Evolutionary conservation across 2,329 filamentous ascomycete genomes (phyloP), one percentile per base, ranked within the genome.

Genomic region (Monilinia fructicola): DNA sequence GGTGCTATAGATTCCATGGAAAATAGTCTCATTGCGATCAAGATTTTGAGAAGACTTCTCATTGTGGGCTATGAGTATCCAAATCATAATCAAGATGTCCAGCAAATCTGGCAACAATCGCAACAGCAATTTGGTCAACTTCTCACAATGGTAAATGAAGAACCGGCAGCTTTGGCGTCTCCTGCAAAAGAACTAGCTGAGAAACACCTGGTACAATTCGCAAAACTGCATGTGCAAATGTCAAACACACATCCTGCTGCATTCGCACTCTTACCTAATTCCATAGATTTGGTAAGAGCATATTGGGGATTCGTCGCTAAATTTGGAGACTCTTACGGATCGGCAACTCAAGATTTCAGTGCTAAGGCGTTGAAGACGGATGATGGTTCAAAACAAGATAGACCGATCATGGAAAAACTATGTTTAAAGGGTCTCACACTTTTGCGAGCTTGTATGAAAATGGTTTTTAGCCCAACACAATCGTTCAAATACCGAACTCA

Each of bases 221-320:
- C 93, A 4, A 99, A 98, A 78, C 81, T 99, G 3, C 95, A 98
- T 76, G 83, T 96, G 50, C 89, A 92, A 66, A 94, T 98, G 89
- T 87, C 92, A 1, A 86, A 87, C 60, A 80, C 83, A 6, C 93
- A 97, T 76, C 88, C 93, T 1, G 88, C 90, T 4, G 91, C 92
- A 65, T 98, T 97, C 77, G 88, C 89, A 0, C 82, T 92, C 16
- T 83, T 99, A 9, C 92, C 93, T 2, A 89, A 91, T 73, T 93
- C 92, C 2, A 80, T 96, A 21, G 82, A 87, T 21, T 85, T 98
- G 31, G 88, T 91, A 2, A 87, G 86, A 71, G 88, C 90, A 21
- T 98, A 98, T 77, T 98, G 95, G 94, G 85, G 85, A 40, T 81
- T 97, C 7, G 87, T 95, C 31, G 84, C 88, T 53, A 87, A 87